Evolutionary conservation across 495 filamentous ascomycete genomes (phyloP), one percentile per base, ranked within the genome.

Genomic region (Schizothecium vesticola): DNA sequence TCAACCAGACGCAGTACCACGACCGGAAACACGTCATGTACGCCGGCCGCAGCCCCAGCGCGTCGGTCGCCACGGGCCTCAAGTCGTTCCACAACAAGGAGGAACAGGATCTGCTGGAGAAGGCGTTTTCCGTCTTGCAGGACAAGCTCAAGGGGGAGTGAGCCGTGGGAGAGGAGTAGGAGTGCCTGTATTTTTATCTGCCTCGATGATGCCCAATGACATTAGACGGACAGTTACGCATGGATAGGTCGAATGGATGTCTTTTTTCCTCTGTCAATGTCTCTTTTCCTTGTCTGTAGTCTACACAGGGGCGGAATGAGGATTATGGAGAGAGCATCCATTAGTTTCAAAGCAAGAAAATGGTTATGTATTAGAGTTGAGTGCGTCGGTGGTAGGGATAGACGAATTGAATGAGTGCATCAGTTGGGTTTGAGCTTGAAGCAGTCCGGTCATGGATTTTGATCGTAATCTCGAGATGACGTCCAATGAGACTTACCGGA

Each of bases 21-120:
- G 87, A 94, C 81, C 86, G 89, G 72, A 93, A 95, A 79, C 93
- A 98, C 81, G 92, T 97, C 74, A 90, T 96, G 88, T 99, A 99
- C 81, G 95, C 95, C 57, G 95, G 95, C 73, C 88, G 95, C 74
- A 86, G 90, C 75, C 93, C 93, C 22, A 94, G 90, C 74, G 94
- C 95, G 33, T 91, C 88, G 74, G 94, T 97, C 57, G 95, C 95
- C 56, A 97, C 94, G 59, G 95, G 95, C 77, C 78, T 95, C 72
- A 99, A 99, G 90, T 79, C 85, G 29, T 86, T 84, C 62, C 95
- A 99, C 80, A 78, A 89, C 74, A 97, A 96, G 87, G 95, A 99
- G 84, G 95, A 99, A 85, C 84, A 92, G 80, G 92, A 96, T 23
- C 79, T 99, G 70, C 80, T 99, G 72, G 86, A 95, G 78, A 87